A percentile compares a stretch with the other conserved stretches of the same genome.
phyloP scores from a whole-genome alignment of 805 yeast genomes.

The Yarrowia sp. region DNA sequence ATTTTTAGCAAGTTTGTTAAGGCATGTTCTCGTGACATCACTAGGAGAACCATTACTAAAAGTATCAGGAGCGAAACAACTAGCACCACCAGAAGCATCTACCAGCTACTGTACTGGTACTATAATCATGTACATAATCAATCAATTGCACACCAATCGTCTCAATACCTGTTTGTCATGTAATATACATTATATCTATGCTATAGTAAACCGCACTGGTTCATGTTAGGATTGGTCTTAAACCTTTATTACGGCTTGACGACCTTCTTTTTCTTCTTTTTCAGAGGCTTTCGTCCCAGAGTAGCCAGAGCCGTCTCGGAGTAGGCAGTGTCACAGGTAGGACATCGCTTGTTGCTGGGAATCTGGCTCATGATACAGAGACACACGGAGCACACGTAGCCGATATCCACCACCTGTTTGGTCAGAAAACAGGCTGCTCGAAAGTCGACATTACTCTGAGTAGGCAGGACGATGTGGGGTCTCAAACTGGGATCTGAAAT shows the following conservation, averaged over 20 bases:
- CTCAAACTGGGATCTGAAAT: conserved; percentile 86
- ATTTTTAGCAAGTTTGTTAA: too few species aligned
- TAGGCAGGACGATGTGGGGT: conserved; percentile 77
- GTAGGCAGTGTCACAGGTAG: conserved; percentile 83
- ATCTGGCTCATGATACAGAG: conserved; percentile 62
- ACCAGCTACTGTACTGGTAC: too few species aligned
- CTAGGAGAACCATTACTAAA: too few species aligned
- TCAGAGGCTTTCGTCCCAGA: conserved; percentile 67
- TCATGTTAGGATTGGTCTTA: neutral
- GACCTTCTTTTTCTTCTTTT: conserved; percentile 51
- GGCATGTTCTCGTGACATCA: too few species aligned
- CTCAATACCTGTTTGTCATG: too few species aligned
- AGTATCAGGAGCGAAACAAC: too few species aligned
- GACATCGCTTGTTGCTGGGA: conserved; percentile 75
- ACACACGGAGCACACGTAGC: conserved; percentile 95
- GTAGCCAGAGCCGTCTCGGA: conserved; percentile 67
- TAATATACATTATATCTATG: neutral
- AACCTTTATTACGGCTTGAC: conserved; percentile 1
- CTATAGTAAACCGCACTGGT: conserved; percentile 21
- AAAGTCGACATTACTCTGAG: conserved; percentile 86
- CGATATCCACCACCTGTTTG: conserved; percentile 89
- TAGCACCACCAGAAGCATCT: too few species aligned
- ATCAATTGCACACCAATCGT: too few species aligned
- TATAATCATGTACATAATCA: too few species aligned
- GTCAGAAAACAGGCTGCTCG: conserved; percentile 93